Evolutionary conservation across 495 filamentous ascomycete species (phyloP), one percentile per base, ranked within the genome.

Genomic region (Annulohypoxylon bovei): DNA sequence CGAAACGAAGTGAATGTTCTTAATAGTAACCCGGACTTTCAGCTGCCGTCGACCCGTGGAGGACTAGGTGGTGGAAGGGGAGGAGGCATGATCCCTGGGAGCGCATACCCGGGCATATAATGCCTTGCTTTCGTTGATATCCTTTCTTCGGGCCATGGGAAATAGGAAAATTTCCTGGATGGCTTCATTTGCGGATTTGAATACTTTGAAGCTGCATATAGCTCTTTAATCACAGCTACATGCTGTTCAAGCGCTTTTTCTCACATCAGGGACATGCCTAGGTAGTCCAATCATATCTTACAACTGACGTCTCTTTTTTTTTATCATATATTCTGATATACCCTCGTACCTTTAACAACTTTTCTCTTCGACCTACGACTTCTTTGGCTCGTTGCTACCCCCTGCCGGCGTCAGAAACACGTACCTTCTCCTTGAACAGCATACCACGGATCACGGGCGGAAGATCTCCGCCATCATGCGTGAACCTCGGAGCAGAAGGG

Each of bases 11-110:
- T 93, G 72, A 77, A 90, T 42, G 70, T 93, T 27, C 80, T 94
- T 50, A 85, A 83, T 54, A 88, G 85, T 50, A 93, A 93, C 74
- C 91, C 91, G 4, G 91, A 94, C 72, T 96, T 94, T 79, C 83
- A 89, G 70, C 67, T 94, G n/a, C 77, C 79, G 7, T 39, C 71
- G 8, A 71, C 62, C 40, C 77, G 81, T 40, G 67, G 61, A 46
- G 69, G 60, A 37, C 63, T 74, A 12, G 32, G 73, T 27, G 52
- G 63, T 40, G 46, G 46, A 1, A 65, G 22, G 20, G 22, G 65
- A 71, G 69, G 58, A 44, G 65, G 72, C 42, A 76, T 80, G 75
- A 76, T 76, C 20, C 79, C 79, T n/a, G 76, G 76, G 6, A 77
- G 80, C 44, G 74, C 76, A 25, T 82, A 82, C 65, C 80, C 78